These are phyloP conservation scores for Trichophyton schoenleinii DNA, from an alignment of 2,329 filamentous ascomycete genomes.

Conservation along the genomic window DNA sequence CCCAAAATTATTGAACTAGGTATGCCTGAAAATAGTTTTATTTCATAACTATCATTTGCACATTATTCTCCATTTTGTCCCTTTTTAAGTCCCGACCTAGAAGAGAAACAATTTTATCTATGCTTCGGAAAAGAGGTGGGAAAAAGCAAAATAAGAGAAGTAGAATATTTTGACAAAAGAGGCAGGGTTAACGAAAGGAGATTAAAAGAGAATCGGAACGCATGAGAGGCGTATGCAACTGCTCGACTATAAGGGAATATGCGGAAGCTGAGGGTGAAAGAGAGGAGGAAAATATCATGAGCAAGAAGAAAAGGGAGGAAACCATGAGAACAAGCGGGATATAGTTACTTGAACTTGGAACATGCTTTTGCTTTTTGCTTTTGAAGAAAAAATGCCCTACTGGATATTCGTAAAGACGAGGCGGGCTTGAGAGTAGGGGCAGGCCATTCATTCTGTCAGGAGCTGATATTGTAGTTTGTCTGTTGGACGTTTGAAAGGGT, in stretches of 20 bases:
- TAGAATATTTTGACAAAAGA: background rate
- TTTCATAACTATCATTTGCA: background rate
- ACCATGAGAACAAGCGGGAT: background rate
- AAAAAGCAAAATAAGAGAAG: constrained; percentile 1
- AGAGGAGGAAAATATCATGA: background rate
- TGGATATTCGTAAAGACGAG: background rate
- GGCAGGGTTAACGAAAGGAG: background rate
- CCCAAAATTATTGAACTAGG: background rate
- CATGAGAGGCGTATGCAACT: background rate
- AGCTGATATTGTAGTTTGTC: background rate
- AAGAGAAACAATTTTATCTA: background rate
- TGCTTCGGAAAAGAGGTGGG: background rate
- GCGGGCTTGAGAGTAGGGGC: background rate
- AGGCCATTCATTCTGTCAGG: background rate
- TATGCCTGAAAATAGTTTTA: background rate
- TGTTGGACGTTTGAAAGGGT: background rate
- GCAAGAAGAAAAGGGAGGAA: background rate
- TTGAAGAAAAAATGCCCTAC: background rate
- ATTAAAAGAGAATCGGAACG: background rate
- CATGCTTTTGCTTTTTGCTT: background rate
- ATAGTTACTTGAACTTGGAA: background rate
- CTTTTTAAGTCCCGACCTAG: background rate
- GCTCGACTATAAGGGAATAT: background rate
- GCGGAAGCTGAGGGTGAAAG: background rate
- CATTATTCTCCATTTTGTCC: constrained; percentile 1